phyloP scores from a whole-genome alignment of 2,329 filamentous ascomycete genomes.

The Thelonectria discophora region DNA sequence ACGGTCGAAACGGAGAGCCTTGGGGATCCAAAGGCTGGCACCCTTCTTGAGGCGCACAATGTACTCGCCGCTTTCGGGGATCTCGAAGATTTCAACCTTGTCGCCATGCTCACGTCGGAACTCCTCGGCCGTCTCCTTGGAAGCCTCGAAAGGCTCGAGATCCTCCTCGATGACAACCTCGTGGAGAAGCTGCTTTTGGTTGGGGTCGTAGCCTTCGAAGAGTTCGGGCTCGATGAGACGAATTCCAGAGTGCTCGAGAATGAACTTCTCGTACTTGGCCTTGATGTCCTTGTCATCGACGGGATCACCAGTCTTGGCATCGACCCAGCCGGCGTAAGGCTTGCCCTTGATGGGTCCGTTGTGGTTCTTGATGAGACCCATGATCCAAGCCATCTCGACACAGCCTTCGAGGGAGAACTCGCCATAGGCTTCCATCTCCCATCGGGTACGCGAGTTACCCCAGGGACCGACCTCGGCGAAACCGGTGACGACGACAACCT shows the following conservation, averaged over 20 bases:
- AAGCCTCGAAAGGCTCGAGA: slow-evolving; percentile 94
- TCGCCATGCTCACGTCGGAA: slow-evolving; percentile 98
- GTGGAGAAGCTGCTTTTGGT: slow-evolving; percentile 97
- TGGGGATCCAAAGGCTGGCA: slow-evolving; percentile 92
- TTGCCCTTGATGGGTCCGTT: slow-evolving; percentile 96
- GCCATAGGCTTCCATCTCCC: slow-evolving; percentile 99
- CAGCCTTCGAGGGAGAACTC: slow-evolving; percentile 98
- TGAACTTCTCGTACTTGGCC: slow-evolving; percentile 95
- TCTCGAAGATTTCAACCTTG: slow-evolving; percentile 97
- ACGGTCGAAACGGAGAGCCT: slow-evolving; percentile 95
- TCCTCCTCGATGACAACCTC: slow-evolving; percentile 98
- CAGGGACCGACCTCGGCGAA: slow-evolving; percentile 96
- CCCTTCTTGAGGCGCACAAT: slow-evolving; percentile 96
- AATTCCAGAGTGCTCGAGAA: slow-evolving; percentile 96
- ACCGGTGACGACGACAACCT: slow-evolving; percentile 96
- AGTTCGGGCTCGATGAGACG: slow-evolving; percentile 97
- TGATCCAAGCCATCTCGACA: slow-evolving; percentile 99
- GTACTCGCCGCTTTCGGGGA: slow-evolving; percentile 91
- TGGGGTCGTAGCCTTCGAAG: slow-evolving; percentile 95
- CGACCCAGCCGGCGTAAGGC: slow-evolving; percentile 96
- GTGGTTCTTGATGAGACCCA: slow-evolving; percentile 99
- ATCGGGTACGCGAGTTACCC: slow-evolving; percentile 97
- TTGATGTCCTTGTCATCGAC: slow-evolving; percentile 99
- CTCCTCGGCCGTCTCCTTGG: slow-evolving; percentile 96
- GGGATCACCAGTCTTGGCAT: slow-evolving; percentile 91